These are phyloP conservation scores for Gamarada debralockiae DNA, from an alignment of 495 filamentous ascomycete species.

Conservation along the genomic window DNA sequence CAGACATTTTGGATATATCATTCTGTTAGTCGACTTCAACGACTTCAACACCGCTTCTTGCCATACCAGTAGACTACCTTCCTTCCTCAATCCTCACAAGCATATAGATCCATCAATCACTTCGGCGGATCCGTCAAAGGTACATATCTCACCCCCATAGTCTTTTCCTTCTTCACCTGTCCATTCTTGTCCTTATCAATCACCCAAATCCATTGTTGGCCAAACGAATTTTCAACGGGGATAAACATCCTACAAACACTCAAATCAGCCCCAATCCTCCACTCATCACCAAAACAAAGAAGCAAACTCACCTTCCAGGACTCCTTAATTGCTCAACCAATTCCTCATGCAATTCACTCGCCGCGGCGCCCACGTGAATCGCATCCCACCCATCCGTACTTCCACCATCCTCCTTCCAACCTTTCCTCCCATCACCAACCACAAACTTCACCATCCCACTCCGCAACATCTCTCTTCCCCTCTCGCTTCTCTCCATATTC, in stretches of 20 bases:
- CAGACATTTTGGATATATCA: too few relatives aligned
- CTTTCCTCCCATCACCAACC: conserved; percentile 76
- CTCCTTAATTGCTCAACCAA: conserved; percentile 74
- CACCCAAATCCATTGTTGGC: conserved; percentile 76
- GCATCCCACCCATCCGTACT: conserved; percentile 65
- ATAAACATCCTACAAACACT: conserved; percentile 62
- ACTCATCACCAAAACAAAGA: too few relatives aligned
- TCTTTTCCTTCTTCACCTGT: conserved; percentile 64
- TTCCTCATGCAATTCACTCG: conserved; percentile 64
- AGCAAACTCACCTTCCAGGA: conserved; percentile 55
- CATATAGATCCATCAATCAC: too few relatives aligned
- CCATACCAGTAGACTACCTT: too few relatives aligned
- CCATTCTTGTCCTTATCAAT: conserved; percentile 86
- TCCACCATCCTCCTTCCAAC: conserved; percentile 49
- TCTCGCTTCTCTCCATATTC: conserved; percentile 70
- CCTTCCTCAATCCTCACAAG: too few relatives aligned
- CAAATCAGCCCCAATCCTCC: too few relatives aligned
- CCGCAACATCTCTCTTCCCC: conserved; percentile 60
- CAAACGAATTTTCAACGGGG: conserved; percentile 64
- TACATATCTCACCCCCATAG: conserved; percentile 87
- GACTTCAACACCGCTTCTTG: too few relatives aligned
- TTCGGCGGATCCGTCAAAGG: conserved; percentile 79
- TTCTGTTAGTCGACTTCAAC: neutral
- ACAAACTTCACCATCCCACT: conserved; percentile 66
- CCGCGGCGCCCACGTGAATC: conserved; percentile 93